These are phyloP conservation scores for Komagataella pastoris DNA, from an alignment of 805 yeast species.

Conservation along the genomic window DNA sequence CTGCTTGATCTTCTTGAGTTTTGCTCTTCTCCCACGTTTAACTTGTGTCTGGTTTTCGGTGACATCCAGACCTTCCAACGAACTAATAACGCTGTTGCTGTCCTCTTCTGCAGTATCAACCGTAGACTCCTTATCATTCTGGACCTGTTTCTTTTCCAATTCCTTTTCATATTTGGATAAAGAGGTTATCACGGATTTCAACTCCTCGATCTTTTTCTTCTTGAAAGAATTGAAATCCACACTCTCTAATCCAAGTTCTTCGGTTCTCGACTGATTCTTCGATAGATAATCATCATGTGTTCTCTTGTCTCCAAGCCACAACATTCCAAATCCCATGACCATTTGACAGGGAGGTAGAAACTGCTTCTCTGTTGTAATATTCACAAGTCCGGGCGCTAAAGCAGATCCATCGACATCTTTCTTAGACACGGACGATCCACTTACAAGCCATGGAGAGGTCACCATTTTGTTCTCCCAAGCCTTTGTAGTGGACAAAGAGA, in stretches of 20 bases:
- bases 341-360: constrained; percentile 68
- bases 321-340: constrained; percentile 80
- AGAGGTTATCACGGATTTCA: constrained; percentile 14
- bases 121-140: constrained; percentile 3
- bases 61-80: constrained; percentile 1
- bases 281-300: constrained; percentile 23
- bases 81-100: constrained; percentile 5
- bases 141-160: background rate
- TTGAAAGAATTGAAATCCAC: constrained; percentile 15
- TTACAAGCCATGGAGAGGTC: constrained; percentile 79
- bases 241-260: constrained; percentile 15
- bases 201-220: constrained; percentile 13
- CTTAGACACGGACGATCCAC: constrained; percentile 55
- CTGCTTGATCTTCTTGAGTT: constrained; percentile 65
- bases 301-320: constrained; percentile 58
- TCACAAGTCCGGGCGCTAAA: constrained; percentile 50
- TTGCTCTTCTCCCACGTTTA: constrained; percentile 74
- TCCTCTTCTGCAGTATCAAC: constrained; percentile 4
- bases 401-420: constrained; percentile 44
- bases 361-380: constrained; percentile 37
- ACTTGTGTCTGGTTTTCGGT: constrained; percentile 15
- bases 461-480: constrained; percentile 87
- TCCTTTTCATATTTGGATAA: background rate
- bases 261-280: constrained; percentile 11
- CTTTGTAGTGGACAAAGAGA: constrained; percentile 65